Conservation (phyloP, 352 stramenopile species). For the Pythium pectinolyticum region DNA sequence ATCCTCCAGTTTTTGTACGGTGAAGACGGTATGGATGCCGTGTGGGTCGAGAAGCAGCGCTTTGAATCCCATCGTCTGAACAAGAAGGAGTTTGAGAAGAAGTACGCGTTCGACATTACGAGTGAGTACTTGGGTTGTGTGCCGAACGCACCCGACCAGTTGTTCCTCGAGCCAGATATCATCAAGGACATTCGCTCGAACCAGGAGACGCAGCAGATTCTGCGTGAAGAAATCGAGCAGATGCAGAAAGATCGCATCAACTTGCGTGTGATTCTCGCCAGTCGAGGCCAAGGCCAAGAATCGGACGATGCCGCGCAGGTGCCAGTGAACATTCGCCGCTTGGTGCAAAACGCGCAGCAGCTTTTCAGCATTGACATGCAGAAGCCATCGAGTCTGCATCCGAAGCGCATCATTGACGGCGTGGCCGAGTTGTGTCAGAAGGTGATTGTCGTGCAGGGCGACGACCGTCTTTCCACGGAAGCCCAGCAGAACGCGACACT, state of each 20-base stretch:
- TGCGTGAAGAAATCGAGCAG: slow-evolving; percentile 93
- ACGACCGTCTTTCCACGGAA: slow-evolving; percentile 94
- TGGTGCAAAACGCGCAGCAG: slow-evolving; percentile 97
- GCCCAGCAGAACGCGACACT: slow-evolving; percentile 98
- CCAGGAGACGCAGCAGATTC: slow-evolving; percentile 90
- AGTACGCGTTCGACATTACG: slow-evolving; percentile 92
- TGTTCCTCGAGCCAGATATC: slow-evolving; percentile 84
- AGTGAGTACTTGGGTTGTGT: slow-evolving; percentile 92
- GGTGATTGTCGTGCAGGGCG: slow-evolving; percentile 95
- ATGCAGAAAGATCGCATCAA: slow-evolving; percentile 94
- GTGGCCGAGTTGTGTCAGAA: slow-evolving; percentile 94
- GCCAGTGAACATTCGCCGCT: slow-evolving; percentile 92
- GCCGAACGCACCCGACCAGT: slow-evolving; percentile 79
- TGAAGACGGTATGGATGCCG: slow-evolving; percentile 99
- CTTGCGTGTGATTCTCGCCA: slow-evolving; percentile 93
- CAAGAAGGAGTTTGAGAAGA: slow-evolving; percentile 93
- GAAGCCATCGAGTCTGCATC: slow-evolving; percentile 93
- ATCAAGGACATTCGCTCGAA: slow-evolving; percentile 93
- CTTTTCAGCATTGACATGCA: slow-evolving; percentile 92
- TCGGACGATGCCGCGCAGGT: slow-evolving; percentile 89
- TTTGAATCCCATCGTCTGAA: slow-evolving; percentile 90
- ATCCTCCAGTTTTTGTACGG: slow-evolving; percentile 91
- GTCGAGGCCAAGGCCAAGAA: slow-evolving; percentile 93
- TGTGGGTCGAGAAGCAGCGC: slow-evolving; percentile 99
- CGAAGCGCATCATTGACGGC: slow-evolving; percentile 85